Base-by-base conservation (phyloP, 208 protist species). In the Wallacemonas sp. region DNA sequence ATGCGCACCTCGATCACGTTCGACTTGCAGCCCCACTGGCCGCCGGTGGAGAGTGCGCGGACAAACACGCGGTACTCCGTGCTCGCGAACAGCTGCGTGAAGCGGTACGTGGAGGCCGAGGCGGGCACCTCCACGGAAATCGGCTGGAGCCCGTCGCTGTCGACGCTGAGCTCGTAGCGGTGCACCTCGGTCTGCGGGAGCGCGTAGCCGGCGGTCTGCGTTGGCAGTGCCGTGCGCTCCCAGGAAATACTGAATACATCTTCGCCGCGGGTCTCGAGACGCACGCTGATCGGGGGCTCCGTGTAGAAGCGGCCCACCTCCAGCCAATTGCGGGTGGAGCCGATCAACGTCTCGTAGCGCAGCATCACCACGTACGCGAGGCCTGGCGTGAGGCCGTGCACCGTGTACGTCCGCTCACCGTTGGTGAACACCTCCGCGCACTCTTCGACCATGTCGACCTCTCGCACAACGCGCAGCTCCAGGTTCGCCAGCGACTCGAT, bases 291-390 rank as follows among this genome's bases (percentile, higher is more conserved):
- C 29, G 85, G 34, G 5, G 84, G 76, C 62, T 85, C 75, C 26
- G 90, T 97, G 56, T 85, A 85, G 32, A 97, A 91, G 9, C 88
- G 78, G 5, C 79, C 73, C 49, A 92, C 77, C 68, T 96, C 88
- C 11, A 33, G 68, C 90, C 90, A 97, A 24, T 83, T 81, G 21
- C 77, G 83, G 72, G 85, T 78, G 0, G 87, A 92, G 41, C 78
- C 77, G 33, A 96, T 83, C 26, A 96, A 72, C 24, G 86, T 96
- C 48, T 75, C 70, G 72, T 95, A 95, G 24, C 89, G 87, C 65
- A 88, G 76, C 65, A 95, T 69, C 1, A 95, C 85, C 65, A 95
- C 81, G 75, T 96, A 95, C 1, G 81, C 78, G 19, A 83, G 85
- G 2, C 85, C 89, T 2, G 90, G 80, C 24, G 63, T 47, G 17